Base-by-base conservation (phyloP, 1,284 basidiomycete genomes). In the Ustilago nuda region DNA sequence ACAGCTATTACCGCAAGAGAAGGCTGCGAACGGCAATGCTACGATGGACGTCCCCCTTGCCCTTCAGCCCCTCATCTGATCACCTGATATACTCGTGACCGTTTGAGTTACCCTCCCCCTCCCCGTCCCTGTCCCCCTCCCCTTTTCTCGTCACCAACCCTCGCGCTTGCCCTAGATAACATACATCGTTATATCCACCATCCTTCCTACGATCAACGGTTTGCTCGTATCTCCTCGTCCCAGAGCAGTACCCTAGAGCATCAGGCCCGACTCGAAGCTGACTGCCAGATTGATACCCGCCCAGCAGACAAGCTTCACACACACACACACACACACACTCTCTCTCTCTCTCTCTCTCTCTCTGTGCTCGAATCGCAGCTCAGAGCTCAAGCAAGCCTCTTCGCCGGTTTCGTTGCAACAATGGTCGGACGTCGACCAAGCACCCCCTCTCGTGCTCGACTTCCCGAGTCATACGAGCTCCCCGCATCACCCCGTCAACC, bases 391-490 rank as follows among this genome's bases (percentile, higher is more conserved):
- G n/a, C 9, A 32, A n/a, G 19, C 36, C 32, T 54, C 17, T 12
- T 35, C 15, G 23, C 23, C 23, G 17, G n/a, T 13, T 37, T 37
- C 33, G 30, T 33, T 37, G 35, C n/a, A 37, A 54, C 6, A n/a
- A 71, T 71, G 68, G 41, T 58, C 2, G 59, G 55, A 11, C 68
- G 59, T 23, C 45, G 62, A 45, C 39, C 54, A 33, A 52, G 48
- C 51, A 48, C 13, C 32, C 32, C 13, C 8, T 30, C 43, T 17
- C n/a, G 36, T 17, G 48, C 59, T 6, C 23, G 23, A 27, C 23
- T 27, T 27, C 33, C 55, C 35, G 63, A 71, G 13, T 56, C 70
- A 0, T 66, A 72, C 33, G 64, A 66, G 41, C 62, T 71, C 23
- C 70, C 70, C 2, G 45, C 60, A n/a, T 66, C 70, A 12, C 70